Evolutionary conservation across 108 stramenopile genomes (phyloP), one percentile per base, ranked within the genome.

Genomic region (Craspedostauros australis): DNA sequence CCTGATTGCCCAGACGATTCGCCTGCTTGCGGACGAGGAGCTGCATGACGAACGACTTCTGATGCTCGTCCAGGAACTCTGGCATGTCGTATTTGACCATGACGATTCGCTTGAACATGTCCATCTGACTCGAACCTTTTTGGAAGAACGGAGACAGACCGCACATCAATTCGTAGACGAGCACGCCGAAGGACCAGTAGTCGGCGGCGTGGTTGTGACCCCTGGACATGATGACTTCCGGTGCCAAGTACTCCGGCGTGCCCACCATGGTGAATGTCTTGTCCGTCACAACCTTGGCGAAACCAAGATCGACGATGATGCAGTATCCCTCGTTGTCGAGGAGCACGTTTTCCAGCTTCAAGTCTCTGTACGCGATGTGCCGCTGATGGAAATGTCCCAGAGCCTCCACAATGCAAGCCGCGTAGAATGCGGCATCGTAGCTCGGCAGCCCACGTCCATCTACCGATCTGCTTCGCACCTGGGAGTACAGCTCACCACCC

Each of bases 181-280:
- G 81, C 28, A 90, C 81, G 2, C 95, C 96, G 22, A 84, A 72
- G 2, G 93, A 84, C 96, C 96, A 97, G 46, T 88, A 94, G 63
- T 97, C 96, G 2, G 93, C 95, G 39, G 79, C 86, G 49, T 93
- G 82, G 54, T 89, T 86, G 62, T 98, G 95, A 16, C 94, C 95
- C 34, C 54, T 59, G 26, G 57, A 26, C 50, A 67, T 46, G 34
- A 67, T 67, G 30, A 67, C 54, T 26, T 67, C 66, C 11, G 66
- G 66, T 33, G 73, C 72, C 39, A 59, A 20, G 40, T 60, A 59
- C 11, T 53, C 50, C 4, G 66, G 57, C 38, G 66, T 46, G 12
- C 5, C 16, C 7, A 24, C 5, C 46, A n/a, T 7, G 29, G 5
- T 86, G 54, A 66, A 84, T 15, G 81, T 83, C 49, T 84, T 88